phyloP scores from a whole-genome alignment of 2,329 filamentous ascomycete species.

The Microsporum ferrugineum region DNA sequence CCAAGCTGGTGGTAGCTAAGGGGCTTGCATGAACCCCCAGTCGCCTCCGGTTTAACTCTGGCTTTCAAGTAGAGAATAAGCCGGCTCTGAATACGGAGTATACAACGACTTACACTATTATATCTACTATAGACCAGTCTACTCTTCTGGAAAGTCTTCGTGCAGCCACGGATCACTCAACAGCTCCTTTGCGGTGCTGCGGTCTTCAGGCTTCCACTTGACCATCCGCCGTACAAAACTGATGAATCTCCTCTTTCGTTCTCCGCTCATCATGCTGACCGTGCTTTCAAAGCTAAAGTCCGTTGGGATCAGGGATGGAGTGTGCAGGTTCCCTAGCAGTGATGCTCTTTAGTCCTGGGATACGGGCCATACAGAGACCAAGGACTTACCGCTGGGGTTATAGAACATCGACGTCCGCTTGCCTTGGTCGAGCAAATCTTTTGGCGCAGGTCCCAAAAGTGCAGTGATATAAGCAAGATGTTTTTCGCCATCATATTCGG shows the following conservation, averaged over 20 bases:
- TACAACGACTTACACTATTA: no score
- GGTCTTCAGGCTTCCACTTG: constrained; percentile 24
- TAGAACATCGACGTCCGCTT: constrained; percentile 14
- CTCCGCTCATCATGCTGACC: constrained; percentile 15
- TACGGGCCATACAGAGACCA: constrained; percentile 10
- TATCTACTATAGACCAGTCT: background rate
- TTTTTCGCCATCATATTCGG: constrained; percentile 15
- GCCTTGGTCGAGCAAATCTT: constrained; percentile 8
- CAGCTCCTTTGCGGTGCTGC: constrained; percentile 25
- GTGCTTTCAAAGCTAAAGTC: constrained; percentile 8
- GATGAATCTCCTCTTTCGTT: constrained; percentile 25
- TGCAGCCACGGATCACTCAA: constrained; percentile 20
- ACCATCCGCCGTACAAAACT: constrained; percentile 24
- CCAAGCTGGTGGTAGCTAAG: no score
- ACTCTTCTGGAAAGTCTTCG: constrained; percentile 1
- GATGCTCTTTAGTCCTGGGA: constrained; percentile 14
- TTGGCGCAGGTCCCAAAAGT: constrained; percentile 12
- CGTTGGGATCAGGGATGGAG: constrained; percentile 8
- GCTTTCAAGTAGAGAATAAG: no score
- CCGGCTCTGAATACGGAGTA: no score
- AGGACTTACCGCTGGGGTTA: constrained; percentile 19
- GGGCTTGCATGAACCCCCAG: no score
- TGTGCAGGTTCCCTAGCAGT: constrained; percentile 17
- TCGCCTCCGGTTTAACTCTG: no score
- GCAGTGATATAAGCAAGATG: constrained; percentile 15